These are phyloP conservation scores for Iberis amara DNA, from an alignment of 441 rosid genomes.

Conservation along the genomic window DNA sequence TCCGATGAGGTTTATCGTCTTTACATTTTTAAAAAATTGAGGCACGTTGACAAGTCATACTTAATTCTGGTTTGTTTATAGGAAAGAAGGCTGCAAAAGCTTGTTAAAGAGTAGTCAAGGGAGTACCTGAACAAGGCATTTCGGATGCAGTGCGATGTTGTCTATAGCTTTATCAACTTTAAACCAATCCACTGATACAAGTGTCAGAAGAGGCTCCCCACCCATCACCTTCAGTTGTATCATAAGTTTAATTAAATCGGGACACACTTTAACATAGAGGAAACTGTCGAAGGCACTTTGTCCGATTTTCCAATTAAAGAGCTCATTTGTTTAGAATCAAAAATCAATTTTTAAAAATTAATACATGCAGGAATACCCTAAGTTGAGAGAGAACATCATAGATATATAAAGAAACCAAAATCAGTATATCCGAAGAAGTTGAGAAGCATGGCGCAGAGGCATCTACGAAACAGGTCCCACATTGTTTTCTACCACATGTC, in stretches of 20 bases:
- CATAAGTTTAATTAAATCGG: constrained; percentile 1
- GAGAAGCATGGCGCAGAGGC: constrained; percentile 1
- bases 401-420: constrained; percentile 1
- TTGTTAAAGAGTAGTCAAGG: constrained; percentile 1
- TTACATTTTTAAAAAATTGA: background rate
- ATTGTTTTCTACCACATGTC: constrained; percentile 1
- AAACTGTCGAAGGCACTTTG: background rate
- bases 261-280: background rate
- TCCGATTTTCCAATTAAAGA: constrained; percentile 10
- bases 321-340: constrained; percentile 6
- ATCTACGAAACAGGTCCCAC: background rate
- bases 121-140: constrained; percentile 82
- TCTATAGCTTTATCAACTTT: constrained; percentile 69
- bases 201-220: constrained; percentile 87
- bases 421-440: constrained; percentile 3
- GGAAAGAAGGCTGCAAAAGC: background rate
- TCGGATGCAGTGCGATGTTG: constrained; percentile 72
- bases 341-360: constrained; percentile 7
- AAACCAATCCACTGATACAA: constrained; percentile 91
- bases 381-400: constrained; percentile 6
- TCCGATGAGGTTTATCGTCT: background rate
- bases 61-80: background rate
- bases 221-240: constrained; percentile 62
- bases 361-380: constrained; percentile 3
- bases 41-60: background rate